Evolutionary conservation across 768 basidiomycete species (phyloP), one percentile per base, ranked within the genome.

Genomic region (Tephrocybe sp.): DNA sequence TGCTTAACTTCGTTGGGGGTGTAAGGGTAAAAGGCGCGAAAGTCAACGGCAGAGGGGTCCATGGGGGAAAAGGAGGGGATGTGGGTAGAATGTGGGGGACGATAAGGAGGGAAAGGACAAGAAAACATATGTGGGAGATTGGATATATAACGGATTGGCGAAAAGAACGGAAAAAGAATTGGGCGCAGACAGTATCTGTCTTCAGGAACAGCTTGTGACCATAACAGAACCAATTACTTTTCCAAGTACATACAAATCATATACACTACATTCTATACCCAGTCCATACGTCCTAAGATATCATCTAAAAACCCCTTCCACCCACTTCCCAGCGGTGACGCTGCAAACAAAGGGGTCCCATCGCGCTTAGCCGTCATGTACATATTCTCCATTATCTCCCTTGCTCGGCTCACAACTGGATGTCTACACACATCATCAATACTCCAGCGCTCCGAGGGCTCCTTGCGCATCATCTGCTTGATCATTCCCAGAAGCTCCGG

Each of bases 1-100:
- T 96, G 94, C 73, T 96, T 96, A 72, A 97, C 90, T 73, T 95
- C 87, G 71, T 90, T 91, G 50, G 90, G 90, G 45, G 85, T 83
- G 70, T 89, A 92, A n/a, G 88, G 85, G 59, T 86, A 90, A 73
- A 92, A 91, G 36, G 87, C 84, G 62, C 86, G 83, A 64, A 88
- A 86, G 77, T 89, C 87, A 67, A 85, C 83, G 44, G 80, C 71
- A 58, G 80, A 71, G 59, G 85, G 83, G 73, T 89, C 87, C 65
- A 79, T 80, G 57, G 58, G 57, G 39, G 54, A 55, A 43, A 51
- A 62, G 59, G 48, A 60, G 60, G 60, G 68, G 65, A 68, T 66
- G 67, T 69, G 69, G 65, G 59, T 51, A 52, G 49, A 59, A 59
- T 56, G 62, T 59, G 48, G 51, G 38, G 41, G 48, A 22, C 35